These are phyloP conservation scores for Fusarium heterosporum DNA, from an alignment of 2,329 filamentous ascomycete genomes.

Conservation along the genomic window DNA sequence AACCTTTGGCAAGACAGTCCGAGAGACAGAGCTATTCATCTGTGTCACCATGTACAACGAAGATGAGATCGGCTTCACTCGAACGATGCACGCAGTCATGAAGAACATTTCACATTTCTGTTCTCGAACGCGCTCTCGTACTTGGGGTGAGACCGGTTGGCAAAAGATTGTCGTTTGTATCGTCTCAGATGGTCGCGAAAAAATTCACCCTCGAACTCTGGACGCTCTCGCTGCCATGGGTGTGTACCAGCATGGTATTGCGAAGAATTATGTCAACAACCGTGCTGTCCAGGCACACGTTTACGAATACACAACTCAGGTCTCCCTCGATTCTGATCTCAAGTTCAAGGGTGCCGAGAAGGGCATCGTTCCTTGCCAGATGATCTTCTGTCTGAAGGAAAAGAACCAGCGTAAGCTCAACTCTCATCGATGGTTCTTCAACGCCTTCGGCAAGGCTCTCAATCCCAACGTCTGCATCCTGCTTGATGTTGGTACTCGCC, in stretches of 20 bases:
- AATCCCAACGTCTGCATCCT: slow-evolving; percentile 98
- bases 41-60: slow-evolving; percentile 99
- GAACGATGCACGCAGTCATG: slow-evolving; percentile 99
- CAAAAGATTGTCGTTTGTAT: slow-evolving; percentile 99
- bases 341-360: slow-evolving; percentile 99
- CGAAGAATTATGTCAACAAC: slow-evolving; percentile 98
- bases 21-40: slow-evolving; percentile 96
- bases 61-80: slow-evolving; percentile 94
- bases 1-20: slow-evolving; percentile 82
- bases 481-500: slow-evolving; percentile 94
- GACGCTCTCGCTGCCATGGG: slow-evolving; percentile 97
- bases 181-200: slow-evolving; percentile 91
- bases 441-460: slow-evolving; percentile 91
- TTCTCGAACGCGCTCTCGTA: slow-evolving; percentile 88
- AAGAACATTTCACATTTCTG: slow-evolving; percentile 98
- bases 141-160: slow-evolving; percentile 97
- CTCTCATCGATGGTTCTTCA: slow-evolving; percentile 99
- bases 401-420: slow-evolving; percentile 98
- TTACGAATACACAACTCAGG: slow-evolving; percentile 98
- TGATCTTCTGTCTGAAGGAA: slow-evolving; percentile 98
- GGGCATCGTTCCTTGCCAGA: slow-evolving; percentile 96
- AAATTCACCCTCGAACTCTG: slow-evolving; percentile 89
- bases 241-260: slow-evolving; percentile 97
- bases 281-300: slow-evolving; percentile 96
- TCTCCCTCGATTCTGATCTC: slow-evolving; percentile 92